These are phyloP conservation scores for Annulohypoxylon moriforme DNA, from an alignment of 495 filamentous ascomycete species.

Conservation along the genomic window DNA sequence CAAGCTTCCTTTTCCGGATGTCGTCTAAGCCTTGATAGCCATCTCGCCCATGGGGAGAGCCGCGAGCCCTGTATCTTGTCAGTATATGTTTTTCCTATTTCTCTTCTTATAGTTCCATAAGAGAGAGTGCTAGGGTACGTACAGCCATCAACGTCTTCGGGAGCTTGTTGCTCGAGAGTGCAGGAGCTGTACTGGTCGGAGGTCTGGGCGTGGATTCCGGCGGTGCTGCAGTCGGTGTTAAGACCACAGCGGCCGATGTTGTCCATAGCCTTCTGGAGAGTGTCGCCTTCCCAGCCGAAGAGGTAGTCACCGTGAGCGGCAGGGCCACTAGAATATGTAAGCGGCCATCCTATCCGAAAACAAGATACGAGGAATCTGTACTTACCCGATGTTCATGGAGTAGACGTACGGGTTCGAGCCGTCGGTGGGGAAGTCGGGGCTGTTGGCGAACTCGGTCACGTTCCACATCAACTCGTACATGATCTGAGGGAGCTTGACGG, in stretches of 20 bases:
- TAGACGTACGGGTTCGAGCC: constrained; percentile 67
- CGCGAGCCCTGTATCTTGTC: constrained; percentile 56
- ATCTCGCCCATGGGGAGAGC: constrained; percentile 64
- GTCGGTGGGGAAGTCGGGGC: constrained; percentile 65
- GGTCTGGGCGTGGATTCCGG: constrained; percentile 58
- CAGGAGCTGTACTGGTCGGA: constrained; percentile 60
- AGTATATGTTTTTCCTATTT: not conserved
- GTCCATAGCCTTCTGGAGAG: constrained; percentile 73
- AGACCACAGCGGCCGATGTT: constrained; percentile 64
- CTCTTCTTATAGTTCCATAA: not conserved
- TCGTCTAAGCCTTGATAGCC: constrained; percentile 61
- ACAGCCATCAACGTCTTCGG: constrained; percentile 64
- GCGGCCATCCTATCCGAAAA: not conserved
- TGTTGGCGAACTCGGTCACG: constrained; percentile 65
- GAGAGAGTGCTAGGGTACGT: constrained; percentile 47
- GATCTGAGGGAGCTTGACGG: constrained; percentile 71
- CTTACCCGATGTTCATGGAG: constrained; percentile 63
- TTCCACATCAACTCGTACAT: constrained; percentile 79
- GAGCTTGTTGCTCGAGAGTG: constrained; percentile 60
- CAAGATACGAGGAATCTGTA: not conserved
- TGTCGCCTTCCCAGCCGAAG: constrained; percentile 77
- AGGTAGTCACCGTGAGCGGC: constrained; percentile 79
- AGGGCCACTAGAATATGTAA: constrained; percentile 48
- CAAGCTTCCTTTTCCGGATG: not conserved
- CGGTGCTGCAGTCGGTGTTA: constrained; percentile 60